These are phyloP conservation scores for Pythium aristosporum DNA, from an alignment of 352 stramenopile genomes.

Conservation along the genomic window DNA sequence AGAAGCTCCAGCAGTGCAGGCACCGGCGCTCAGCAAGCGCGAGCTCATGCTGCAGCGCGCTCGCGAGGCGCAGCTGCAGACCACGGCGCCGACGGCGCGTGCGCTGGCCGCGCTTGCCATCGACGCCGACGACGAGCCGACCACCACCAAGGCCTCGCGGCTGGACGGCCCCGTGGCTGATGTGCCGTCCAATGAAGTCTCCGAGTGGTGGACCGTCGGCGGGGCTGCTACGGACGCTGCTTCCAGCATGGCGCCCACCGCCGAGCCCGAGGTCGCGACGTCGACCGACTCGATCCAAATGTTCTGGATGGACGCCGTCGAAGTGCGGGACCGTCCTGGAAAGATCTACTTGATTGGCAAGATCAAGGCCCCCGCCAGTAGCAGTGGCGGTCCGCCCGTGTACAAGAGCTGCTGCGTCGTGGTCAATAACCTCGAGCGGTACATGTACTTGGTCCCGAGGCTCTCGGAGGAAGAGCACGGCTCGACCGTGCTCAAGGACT, in stretches of 20 bases:
- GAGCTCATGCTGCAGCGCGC: conserved; percentile 75
- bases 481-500: conserved; percentile 72
- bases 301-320: conserved; percentile 97
- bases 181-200: conserved; percentile 85
- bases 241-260: not conserved
- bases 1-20: conserved; percentile 4
- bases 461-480: conserved; percentile 27
- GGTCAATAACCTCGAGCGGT: conserved; percentile 94
- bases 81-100: conserved; percentile 55
- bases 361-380: conserved; percentile 59
- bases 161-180: conserved; percentile 30
- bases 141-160: conserved; percentile 10
- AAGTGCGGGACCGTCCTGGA: conserved; percentile 92
- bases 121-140: conserved; percentile 25
- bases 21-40: conserved; percentile 60
- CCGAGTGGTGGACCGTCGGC: conserved; percentile 80
- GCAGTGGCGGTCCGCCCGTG: conserved; percentile 35
- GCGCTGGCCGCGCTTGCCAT: conserved; percentile 40
- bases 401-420: conserved; percentile 96
- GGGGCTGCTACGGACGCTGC: conserved; percentile 23
- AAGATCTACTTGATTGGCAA: conserved; percentile 98
- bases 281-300: conserved; percentile 88
- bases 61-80: conserved; percentile 54
- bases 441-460: conserved; percentile 92
- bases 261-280: conserved; percentile 8